Base-by-base conservation (phyloP, 2,329 filamentous ascomycete genomes). In the Clonostachys chloroleuca region DNA sequence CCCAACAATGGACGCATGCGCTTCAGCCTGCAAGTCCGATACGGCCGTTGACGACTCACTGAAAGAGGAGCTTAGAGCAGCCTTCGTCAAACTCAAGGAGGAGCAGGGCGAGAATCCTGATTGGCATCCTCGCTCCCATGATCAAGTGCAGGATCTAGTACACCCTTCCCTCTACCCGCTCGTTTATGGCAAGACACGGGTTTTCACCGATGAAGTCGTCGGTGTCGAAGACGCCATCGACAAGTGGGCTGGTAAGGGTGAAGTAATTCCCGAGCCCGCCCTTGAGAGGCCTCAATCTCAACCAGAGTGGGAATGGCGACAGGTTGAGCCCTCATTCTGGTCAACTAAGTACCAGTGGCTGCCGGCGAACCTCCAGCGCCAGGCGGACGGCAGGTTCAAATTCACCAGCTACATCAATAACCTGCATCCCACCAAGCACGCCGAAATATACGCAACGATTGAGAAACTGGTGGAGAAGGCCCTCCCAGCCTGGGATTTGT, bases 51-150 rank as follows among this genome's bases (percentile, higher is more conserved):
- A 49, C 0, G 6, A 40, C 1, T 17, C 18, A 2, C 54, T 62
- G 2, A 49, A 45, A 12, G 4, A 44, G 0, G 36, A 42, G 2
- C 50, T 62, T 0, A 50, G 43, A 1, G 9, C 30, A 6, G 55
- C 51, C 1, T 56, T 62, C n/a, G 34, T 13, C 1, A 51, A 47
- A 33, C 51, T 61, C 0, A 43, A 47, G n/a, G 43, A 50, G 0
- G 56, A 55, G 1, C 57, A 59, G 12, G 45, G 44, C 12, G 46
- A 49, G 0, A 18, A 48, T 2, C 57, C 35, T 20, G 81, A 82
- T 54, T 83, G 73, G 69, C 76, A 84, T 59, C 80, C 80, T 0
- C 62, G 69, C 4, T 77, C 73, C 0, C 60, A 77, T 34, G 57
- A 65, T 1, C 70, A 67, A 50, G 75, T 84, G 3, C 69, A 77